These are phyloP conservation scores for Geotrichum cucujoidarum DNA, from an alignment of 1,139 yeast species.

Conservation along the genomic window DNA sequence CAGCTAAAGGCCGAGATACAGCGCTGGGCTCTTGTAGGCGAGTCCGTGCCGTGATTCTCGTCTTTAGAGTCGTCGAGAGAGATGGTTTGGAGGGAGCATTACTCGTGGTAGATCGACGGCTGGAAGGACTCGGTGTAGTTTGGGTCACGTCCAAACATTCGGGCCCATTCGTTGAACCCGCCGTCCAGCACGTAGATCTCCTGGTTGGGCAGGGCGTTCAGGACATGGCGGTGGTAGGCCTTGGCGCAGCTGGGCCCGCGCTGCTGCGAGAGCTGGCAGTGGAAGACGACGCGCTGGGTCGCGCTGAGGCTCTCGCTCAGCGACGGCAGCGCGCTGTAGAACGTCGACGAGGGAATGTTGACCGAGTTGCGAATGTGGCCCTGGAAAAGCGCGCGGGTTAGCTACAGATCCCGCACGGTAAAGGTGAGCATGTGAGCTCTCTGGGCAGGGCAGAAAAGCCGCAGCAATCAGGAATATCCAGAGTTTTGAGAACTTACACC, in stretches of 20 bases:
- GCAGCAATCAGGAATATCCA: too few species aligned
- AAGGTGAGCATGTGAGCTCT: neutral
- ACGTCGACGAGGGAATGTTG: constrained; percentile 56
- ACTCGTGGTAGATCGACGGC: constrained; percentile 1
- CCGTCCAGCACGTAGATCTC: constrained; percentile 71
- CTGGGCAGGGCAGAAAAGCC: too few species aligned
- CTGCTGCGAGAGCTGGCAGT: constrained; percentile 84
- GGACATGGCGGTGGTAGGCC: constrained; percentile 53
- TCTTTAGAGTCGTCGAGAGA: too few species aligned
- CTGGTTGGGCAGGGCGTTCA: constrained; percentile 38
- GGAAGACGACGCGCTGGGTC: constrained; percentile 65
- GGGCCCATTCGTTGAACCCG: constrained; percentile 84
- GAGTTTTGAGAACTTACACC: constrained; percentile 47
- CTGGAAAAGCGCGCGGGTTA: constrained; percentile 21
- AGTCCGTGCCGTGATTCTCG: too few species aligned
- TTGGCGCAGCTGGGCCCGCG: constrained; percentile 85
- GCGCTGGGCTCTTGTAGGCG: too few species aligned
- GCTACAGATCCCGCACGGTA: neutral
- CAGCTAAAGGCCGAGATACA: too few species aligned
- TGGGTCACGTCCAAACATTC: constrained; percentile 48
- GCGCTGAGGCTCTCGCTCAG: constrained; percentile 41
- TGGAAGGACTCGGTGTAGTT: constrained; percentile 6
- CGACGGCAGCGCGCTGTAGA: constrained; percentile 43
- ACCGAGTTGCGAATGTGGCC: constrained; percentile 67
- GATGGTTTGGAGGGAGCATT: too few species aligned